Conservation (phyloP, 2,329 filamentous ascomycete species). For the Zopfia rhizophila region DNA sequence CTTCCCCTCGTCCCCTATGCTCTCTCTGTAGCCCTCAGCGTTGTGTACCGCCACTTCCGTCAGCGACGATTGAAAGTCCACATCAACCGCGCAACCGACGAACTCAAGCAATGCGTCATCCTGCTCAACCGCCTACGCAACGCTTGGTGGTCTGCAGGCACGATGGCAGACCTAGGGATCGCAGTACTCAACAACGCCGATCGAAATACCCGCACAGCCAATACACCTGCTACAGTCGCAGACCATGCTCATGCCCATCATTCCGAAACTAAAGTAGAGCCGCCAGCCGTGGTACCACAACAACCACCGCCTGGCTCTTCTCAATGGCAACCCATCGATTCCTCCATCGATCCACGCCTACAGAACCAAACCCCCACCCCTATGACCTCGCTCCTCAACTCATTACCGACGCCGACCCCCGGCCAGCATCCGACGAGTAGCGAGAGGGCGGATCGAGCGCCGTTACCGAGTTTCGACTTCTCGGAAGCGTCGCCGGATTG, state of each 20-base stretch:
- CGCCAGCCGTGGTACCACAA: too few species aligned
- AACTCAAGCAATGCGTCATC: slow-evolving; percentile 56
- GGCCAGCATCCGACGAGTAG: slow-evolving; percentile 52
- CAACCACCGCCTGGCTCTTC: slow-evolving; percentile 16
- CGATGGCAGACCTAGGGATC: slow-evolving; percentile 55
- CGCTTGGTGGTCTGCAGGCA: slow-evolving; percentile 59
- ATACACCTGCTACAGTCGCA: slow-evolving; percentile 40
- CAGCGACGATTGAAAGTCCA: slow-evolving; percentile 61
- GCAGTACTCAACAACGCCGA: slow-evolving; percentile 53
- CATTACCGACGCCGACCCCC: slow-evolving; percentile 36
- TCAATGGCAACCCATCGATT: slow-evolving; percentile 36
- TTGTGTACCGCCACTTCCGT: slow-evolving; percentile 67
- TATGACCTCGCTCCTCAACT: slow-evolving; percentile 43
- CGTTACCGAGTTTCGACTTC: slow-evolving; percentile 39
- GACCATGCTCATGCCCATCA: slow-evolving; percentile 8
- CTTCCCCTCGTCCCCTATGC: slow-evolving; percentile 67
- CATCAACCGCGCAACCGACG: slow-evolving; percentile 58
- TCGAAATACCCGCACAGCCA: slow-evolving; percentile 46
- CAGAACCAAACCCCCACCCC: slow-evolving; percentile 38
- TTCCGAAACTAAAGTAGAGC: not conserved
- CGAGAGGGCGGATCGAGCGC: slow-evolving; percentile 41
- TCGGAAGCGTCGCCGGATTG: slow-evolving; percentile 50
- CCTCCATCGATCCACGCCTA: slow-evolving; percentile 46
- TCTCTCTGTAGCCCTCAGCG: slow-evolving; percentile 64
- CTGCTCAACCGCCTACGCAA: slow-evolving; percentile 57